These are phyloP conservation scores for Nakaseomyces glabratus DNA, from an alignment of 1,139 yeast genomes.

Conservation along the genomic window DNA sequence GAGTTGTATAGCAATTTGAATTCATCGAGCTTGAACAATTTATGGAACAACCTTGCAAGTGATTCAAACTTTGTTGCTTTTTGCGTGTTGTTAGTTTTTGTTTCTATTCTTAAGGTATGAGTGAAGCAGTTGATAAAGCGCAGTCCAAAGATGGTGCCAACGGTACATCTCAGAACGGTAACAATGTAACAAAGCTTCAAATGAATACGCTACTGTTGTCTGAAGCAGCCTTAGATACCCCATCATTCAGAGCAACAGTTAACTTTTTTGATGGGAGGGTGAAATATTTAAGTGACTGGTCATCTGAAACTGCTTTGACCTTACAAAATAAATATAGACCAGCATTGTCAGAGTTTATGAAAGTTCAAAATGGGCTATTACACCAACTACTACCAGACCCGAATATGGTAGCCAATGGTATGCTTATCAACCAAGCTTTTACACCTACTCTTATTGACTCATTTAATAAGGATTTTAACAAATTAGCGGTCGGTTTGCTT, in stretches of 20 bases:
- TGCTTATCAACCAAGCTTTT: conserved; percentile 61
- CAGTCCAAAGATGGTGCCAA: too few relatives aligned
- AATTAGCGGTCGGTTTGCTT: conserved; percentile 17
- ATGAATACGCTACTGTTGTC: conserved; percentile 72
- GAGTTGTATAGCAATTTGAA: too few relatives aligned
- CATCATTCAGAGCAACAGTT: conserved; percentile 74
- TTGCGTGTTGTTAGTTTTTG: too few relatives aligned
- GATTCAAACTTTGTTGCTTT: too few relatives aligned
- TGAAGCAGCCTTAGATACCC: conserved; percentile 89
- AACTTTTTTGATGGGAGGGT: conserved; percentile 60
- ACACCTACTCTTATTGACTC: conserved; percentile 52
- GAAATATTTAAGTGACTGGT: conserved; percentile 62
- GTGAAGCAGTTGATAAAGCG: too few relatives aligned
- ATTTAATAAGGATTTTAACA: conserved; percentile 47
- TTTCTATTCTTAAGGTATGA: too few relatives aligned
- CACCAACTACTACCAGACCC: conserved; percentile 43
- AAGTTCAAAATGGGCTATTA: conserved; percentile 38
- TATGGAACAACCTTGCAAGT: too few relatives aligned
- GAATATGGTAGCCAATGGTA: conserved; percentile 55
- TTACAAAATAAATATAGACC: conserved; percentile 41
- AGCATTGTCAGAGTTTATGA: conserved; percentile 45
- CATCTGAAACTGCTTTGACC: conserved; percentile 49
- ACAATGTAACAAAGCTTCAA: conserved; percentile 30
- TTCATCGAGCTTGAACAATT: too few relatives aligned
- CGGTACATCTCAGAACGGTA: too few relatives aligned